phyloP scores from a whole-genome alignment of 169 alveolate genomes.

The Plasmodium fragile region DNA sequence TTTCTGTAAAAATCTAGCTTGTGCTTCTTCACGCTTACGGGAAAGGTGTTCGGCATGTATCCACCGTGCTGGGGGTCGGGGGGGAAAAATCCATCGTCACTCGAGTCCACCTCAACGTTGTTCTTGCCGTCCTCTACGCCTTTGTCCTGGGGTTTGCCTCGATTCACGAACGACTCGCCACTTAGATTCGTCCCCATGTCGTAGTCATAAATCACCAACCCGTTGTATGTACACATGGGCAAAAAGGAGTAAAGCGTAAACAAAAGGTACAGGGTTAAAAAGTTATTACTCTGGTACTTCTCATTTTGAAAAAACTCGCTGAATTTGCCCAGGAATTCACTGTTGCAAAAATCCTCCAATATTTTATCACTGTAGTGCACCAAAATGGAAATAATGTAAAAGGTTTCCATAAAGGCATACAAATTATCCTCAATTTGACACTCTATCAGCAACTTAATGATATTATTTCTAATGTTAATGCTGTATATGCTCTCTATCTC shows the following conservation, averaged over 20 bases:
- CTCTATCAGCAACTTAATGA: slow-evolving; percentile 59
- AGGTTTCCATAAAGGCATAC: slow-evolving; percentile 75
- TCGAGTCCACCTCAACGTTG: background rate
- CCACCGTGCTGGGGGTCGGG: background rate
- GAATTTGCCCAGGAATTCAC: slow-evolving; percentile 44
- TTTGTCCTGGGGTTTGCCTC: background rate
- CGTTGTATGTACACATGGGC: slow-evolving; percentile 66
- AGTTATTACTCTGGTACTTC: slow-evolving; percentile 44
- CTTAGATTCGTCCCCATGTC: slow-evolving; percentile 30
- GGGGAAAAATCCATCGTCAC: background rate
- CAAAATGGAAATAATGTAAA: slow-evolving; percentile 65
- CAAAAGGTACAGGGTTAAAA: slow-evolving; percentile 51
- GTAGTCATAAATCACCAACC: slow-evolving; percentile 35
- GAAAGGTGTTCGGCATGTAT: slow-evolving; percentile 29
- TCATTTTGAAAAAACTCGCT: slow-evolving; percentile 46
- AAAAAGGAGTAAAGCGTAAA: slow-evolving; percentile 64
- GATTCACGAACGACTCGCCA: background rate
- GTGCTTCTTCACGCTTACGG: slow-evolving; percentile 63
- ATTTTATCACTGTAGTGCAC: slow-evolving; percentile 66
- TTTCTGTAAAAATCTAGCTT: slow-evolving; percentile 51
- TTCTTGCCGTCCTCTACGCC: background rate
- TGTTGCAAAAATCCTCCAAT: slow-evolving; percentile 54
- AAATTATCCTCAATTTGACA: slow-evolving; percentile 75
- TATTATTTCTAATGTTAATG: slow-evolving; percentile 59
- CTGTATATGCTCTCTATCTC: slow-evolving; percentile 74